Conservation (phyloP, 2,329 filamentous ascomycete genomes). For the Penicillium sp. region DNA sequence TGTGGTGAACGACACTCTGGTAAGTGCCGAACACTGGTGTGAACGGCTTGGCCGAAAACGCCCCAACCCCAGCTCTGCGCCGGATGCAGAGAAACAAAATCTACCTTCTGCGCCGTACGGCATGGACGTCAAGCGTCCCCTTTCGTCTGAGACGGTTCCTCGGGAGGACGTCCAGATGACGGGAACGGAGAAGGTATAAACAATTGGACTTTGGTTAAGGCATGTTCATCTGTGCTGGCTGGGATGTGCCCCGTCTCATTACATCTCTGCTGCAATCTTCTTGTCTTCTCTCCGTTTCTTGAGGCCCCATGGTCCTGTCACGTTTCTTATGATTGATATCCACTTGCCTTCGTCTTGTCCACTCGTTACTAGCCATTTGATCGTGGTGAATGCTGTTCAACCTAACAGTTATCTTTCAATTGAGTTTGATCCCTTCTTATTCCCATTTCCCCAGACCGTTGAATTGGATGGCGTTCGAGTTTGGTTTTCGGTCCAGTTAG, state of each 20-base stretch:
- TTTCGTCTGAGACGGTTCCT: constrained; percentile 15
- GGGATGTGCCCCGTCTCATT: background rate
- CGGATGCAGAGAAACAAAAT: constrained; percentile 23
- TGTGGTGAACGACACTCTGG: constrained; percentile 83
- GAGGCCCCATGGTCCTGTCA: constrained; percentile 3
- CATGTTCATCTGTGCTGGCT: constrained; percentile 12
- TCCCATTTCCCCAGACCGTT: too few species aligned
- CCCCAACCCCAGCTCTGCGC: constrained; percentile 26
- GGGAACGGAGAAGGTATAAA: constrained; percentile 29
- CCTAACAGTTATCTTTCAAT: background rate
- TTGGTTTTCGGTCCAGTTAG: too few species aligned
- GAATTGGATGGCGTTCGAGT: too few species aligned
- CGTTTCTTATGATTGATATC: constrained; percentile 27
- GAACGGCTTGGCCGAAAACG: constrained; percentile 64
- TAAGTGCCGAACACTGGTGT: constrained; percentile 89
- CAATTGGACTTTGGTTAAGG: constrained; percentile 1
- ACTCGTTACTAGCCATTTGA: constrained; percentile 7
- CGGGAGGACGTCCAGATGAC: constrained; percentile 38
- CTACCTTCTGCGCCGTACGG: constrained; percentile 19
- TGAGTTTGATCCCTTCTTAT: too few species aligned
- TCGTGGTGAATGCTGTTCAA: background rate
- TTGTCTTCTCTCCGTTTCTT: constrained; percentile 2
- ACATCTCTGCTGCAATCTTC: too few species aligned
- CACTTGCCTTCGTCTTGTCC: constrained; percentile 14
- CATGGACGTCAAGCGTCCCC: constrained; percentile 31